phyloP scores from a whole-genome alignment of 306 rosid species.

The Quercus berberidifolia region DNA sequence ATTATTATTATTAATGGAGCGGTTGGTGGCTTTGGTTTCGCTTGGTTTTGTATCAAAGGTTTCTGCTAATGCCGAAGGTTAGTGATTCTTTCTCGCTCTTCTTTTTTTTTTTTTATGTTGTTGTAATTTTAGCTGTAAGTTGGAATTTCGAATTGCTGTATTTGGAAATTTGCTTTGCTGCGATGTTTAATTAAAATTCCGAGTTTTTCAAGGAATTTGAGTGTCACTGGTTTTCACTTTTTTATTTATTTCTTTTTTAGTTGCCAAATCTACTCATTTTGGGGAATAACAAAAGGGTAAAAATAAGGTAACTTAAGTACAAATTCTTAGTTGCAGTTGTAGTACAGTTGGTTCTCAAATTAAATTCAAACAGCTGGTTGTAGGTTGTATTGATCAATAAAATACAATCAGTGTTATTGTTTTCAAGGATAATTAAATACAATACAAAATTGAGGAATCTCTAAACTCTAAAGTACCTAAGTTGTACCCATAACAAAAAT shows the following conservation, averaged over 20 bases:
- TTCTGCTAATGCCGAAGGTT: conserved; percentile 73
- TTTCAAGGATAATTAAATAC: too few relatives aligned
- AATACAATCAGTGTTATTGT: too few relatives aligned
- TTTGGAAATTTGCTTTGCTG: too few relatives aligned
- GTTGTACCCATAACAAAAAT: neutral
- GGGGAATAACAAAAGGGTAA: neutral
- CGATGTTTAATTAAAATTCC: neutral
- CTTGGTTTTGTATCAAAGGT: conserved; percentile 47
- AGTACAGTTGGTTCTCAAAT: too few relatives aligned
- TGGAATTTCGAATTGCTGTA: neutral
- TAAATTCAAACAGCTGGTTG: too few relatives aligned
- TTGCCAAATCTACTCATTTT: neutral
- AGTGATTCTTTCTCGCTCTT: neutral
- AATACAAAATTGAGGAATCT: neutral
- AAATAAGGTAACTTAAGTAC: too few relatives aligned
- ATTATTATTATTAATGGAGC: conserved; percentile 25
- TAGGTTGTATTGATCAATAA: too few relatives aligned
- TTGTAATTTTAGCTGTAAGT: neutral
- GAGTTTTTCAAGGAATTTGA: neutral
- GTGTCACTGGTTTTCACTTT: too few relatives aligned
- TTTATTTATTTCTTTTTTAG: neutral
- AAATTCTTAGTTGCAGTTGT: neutral
- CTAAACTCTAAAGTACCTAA: too few relatives aligned
- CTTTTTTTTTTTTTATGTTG: conserved; percentile 3
- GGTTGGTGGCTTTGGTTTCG: conserved; percentile 29